Evolutionary conservation across 2,329 filamentous ascomycete species (phyloP).

Genomic region (Pseudocercospora fijiensis): DNA sequence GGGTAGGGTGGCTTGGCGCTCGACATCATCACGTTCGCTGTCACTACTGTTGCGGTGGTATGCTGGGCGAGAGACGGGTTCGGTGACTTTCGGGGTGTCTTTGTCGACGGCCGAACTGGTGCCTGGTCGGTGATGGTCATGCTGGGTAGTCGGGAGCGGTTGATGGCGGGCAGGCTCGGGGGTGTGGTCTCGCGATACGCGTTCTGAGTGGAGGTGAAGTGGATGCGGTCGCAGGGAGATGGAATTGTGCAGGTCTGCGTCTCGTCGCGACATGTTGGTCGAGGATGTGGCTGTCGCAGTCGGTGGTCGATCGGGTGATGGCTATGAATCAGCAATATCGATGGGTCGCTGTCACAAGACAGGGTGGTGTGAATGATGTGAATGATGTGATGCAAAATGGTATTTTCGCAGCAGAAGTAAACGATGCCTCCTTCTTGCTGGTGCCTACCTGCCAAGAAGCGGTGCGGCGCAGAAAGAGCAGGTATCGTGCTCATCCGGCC

Average conservation of each 20-base stretch:
- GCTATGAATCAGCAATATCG: conserved; percentile 1
- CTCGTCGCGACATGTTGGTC: conserved; percentile 31
- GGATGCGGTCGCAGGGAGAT: conserved; percentile 51
- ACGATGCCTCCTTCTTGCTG: neutral
- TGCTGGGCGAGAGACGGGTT: conserved; percentile 37
- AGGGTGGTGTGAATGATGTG: neutral
- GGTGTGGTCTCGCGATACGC: conserved; percentile 20
- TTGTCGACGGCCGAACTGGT: conserved; percentile 29
- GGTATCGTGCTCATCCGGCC: neutral
- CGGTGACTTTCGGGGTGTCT: conserved; percentile 30
- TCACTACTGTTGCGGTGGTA: conserved; percentile 34
- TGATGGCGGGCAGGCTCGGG: conserved; percentile 31
- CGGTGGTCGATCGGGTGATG: neutral
- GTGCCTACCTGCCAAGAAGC: neutral
- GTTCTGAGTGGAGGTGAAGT: conserved; percentile 42
- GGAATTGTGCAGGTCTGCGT: conserved; percentile 50
- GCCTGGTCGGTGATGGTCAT: conserved; percentile 21
- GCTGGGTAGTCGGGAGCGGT: conserved; percentile 7
- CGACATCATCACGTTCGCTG: conserved; percentile 40
- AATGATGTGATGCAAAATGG: neutral
- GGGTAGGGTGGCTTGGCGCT: conserved; percentile 53
- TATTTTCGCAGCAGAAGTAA: neutral
- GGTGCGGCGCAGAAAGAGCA: neutral
- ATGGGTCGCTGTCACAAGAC: neutral
- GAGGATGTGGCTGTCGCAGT: neutral